Conservation (phyloP, 2,329 filamentous ascomycete genomes). For the Clonostachys sp. region DNA sequence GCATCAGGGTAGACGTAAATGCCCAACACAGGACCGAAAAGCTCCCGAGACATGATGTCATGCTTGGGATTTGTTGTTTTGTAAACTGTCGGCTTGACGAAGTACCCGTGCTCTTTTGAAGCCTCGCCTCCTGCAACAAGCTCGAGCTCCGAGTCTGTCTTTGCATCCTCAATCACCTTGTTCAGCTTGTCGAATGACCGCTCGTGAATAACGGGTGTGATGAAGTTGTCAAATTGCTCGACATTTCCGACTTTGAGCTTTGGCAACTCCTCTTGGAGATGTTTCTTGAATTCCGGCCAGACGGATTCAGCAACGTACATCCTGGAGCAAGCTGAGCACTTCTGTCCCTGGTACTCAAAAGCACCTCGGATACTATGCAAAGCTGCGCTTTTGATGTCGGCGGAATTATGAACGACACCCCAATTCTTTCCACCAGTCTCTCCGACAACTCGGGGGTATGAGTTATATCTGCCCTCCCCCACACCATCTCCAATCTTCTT, state of each 20-base stretch:
- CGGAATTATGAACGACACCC: slow-evolving; percentile 41
- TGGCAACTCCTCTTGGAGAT: slow-evolving; percentile 20
- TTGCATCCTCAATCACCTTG: slow-evolving; percentile 37
- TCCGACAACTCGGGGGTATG: slow-evolving; percentile 37
- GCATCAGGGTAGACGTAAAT: not conserved
- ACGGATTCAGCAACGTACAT: slow-evolving; percentile 49
- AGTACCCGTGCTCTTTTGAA: slow-evolving; percentile 34
- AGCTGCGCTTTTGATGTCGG: slow-evolving; percentile 38
- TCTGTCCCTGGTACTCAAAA: slow-evolving; percentile 47
- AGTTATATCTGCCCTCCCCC: slow-evolving; percentile 17
- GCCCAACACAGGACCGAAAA: not conserved
- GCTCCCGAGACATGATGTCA: not conserved
- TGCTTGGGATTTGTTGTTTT: not conserved
- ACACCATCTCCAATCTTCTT: slow-evolving; percentile 15
- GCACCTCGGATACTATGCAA: slow-evolving; percentile 39
- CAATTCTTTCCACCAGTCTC: slow-evolving; percentile 50
- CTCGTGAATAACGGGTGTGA: slow-evolving; percentile 44
- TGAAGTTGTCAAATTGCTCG: slow-evolving; percentile 28
- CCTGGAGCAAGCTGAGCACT: slow-evolving; percentile 44
- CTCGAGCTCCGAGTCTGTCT: slow-evolving; percentile 30
- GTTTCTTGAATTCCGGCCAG: slow-evolving; percentile 7
- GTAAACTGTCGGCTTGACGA: slow-evolving; percentile 41
- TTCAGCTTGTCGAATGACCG: slow-evolving; percentile 38
- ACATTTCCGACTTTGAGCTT: slow-evolving; percentile 9
- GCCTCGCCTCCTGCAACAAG: slow-evolving; percentile 37